phyloP scores from a whole-genome alignment of 2,329 filamentous ascomycete species.

The Phyllosticta citrichinensis region DNA sequence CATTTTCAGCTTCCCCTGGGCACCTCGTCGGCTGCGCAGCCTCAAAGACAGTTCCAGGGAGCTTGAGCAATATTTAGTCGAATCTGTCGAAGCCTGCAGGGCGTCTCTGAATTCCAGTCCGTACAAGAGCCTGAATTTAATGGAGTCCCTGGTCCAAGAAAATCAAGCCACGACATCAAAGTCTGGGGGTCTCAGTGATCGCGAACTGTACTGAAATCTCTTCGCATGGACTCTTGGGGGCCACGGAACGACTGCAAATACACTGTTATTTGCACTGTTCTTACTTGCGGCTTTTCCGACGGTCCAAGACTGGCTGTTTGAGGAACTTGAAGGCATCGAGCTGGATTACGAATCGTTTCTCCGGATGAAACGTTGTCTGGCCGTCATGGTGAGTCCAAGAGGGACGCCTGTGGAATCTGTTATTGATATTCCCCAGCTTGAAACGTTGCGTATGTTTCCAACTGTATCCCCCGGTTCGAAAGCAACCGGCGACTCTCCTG shows the following conservation, averaged over 20 bases:
- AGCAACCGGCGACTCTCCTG: background rate
- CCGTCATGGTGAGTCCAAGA: conserved; percentile 37
- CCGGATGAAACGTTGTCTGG: conserved; percentile 33
- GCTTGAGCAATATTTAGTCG: background rate
- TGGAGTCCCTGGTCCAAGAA: conserved; percentile 2
- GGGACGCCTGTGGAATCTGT: background rate
- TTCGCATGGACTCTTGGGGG: conserved; percentile 24
- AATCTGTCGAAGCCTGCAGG: background rate
- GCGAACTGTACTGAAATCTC: conserved; percentile 22
- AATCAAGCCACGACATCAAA: conserved; percentile 54
- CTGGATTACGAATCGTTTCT: conserved; percentile 28
- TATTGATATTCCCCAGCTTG: conserved; percentile 10
- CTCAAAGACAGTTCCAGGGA: background rate
- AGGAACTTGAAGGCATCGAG: conserved; percentile 35
- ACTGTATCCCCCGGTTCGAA: conserved; percentile 14
- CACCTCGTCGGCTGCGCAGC: background rate
- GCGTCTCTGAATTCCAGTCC: background rate
- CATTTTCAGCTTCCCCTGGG: conserved; percentile 12
- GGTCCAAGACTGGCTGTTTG: conserved; percentile 43
- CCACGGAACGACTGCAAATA: conserved; percentile 33
- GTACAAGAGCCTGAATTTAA: background rate
- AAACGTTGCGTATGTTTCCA: conserved; percentile 21
- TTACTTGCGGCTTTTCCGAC: conserved; percentile 37
- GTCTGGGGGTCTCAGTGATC: conserved; percentile 53
- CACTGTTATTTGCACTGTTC: conserved; percentile 39